Evolutionary conservation across 768 basidiomycete species (phyloP).

Genomic region (Serendipita sp.): DNA sequence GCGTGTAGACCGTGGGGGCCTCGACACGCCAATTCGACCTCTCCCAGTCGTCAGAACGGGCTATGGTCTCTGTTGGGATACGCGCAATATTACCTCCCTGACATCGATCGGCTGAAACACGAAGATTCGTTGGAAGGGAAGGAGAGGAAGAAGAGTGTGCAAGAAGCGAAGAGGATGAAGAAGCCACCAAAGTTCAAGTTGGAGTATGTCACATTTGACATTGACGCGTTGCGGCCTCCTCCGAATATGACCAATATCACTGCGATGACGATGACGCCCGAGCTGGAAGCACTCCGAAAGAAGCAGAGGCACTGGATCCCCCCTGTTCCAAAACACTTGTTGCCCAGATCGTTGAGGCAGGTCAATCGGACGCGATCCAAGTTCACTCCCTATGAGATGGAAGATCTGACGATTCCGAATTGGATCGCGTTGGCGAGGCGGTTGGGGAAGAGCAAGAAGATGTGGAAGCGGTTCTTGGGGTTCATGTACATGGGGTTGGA

Average conservation of each 20-base stretch:
- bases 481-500: conserved; percentile 56
- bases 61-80: conserved; percentile 66
- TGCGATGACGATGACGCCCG: not conserved
- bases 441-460: conserved; percentile 29
- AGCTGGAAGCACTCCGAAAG: conserved; percentile 1
- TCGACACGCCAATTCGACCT: conserved; percentile 44
- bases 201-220: conserved; percentile 58
- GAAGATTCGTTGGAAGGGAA: conserved; percentile 6
- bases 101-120: conserved; percentile 25
- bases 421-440: conserved; percentile 54
- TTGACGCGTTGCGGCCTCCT: conserved; percentile 27
- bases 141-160: conserved; percentile 5
- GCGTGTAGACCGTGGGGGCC: conserved; percentile 40
- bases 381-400: conserved; percentile 55
- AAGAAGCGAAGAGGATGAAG: conserved; percentile 15
- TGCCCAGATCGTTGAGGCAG: conserved; percentile 34
- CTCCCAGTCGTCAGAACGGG: conserved; percentile 57
- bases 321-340: conserved; percentile 38
- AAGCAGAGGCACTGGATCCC: conserved; percentile 22
- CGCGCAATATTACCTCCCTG: conserved; percentile 34
- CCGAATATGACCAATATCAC: conserved; percentile 9
- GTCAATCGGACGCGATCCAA: conserved; percentile 25
- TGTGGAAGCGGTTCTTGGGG: conserved; percentile 48
- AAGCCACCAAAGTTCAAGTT: conserved; percentile 48
- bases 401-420: conserved; percentile 60